Conservation (phyloP, 306 rosid genomes). For the Cucurbita argyrosperma region DNA sequence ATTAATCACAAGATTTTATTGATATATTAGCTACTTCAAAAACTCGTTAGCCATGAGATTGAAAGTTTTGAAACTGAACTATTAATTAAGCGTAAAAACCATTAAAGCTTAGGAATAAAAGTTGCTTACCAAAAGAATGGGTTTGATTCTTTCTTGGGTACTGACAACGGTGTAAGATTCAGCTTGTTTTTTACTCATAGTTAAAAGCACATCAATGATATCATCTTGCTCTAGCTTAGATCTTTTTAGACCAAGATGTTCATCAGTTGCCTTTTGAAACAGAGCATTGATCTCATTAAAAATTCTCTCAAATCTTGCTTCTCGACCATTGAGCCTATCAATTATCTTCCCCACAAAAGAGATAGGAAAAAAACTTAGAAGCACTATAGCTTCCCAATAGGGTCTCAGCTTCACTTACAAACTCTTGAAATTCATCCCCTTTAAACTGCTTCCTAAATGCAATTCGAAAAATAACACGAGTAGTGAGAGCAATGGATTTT, state of each 20-base stretch:
- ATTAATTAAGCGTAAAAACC: too few species aligned
- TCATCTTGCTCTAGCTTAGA: constrained; percentile 13
- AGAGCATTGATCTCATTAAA: constrained; percentile 22
- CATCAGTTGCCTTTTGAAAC: constrained; percentile 26
- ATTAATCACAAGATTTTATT: too few species aligned
- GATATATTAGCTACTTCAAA: too few species aligned
- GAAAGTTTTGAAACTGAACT: too few species aligned
- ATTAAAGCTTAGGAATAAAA: too few species aligned
- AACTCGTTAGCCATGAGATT: too few species aligned
- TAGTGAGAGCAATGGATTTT: constrained; percentile 16
- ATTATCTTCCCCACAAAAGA: constrained; percentile 28
- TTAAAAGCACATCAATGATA: constrained; percentile 13
- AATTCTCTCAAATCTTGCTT: constrained; percentile 10
- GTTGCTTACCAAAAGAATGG: constrained; percentile 18
- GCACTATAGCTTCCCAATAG: constrained; percentile 16
- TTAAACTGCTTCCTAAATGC: constrained; percentile 28
- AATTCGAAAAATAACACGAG: constrained; percentile 18
- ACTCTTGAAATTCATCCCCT: constrained; percentile 15
- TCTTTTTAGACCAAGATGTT: constrained; percentile 5
- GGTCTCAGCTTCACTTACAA: constrained; percentile 23
- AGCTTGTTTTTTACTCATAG: background rate
- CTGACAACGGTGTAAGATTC: background rate
- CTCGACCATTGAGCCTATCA: constrained; percentile 24
- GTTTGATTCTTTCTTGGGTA: constrained; percentile 19
- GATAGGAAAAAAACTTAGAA: constrained; percentile 19